Evolutionary conservation across 352 stramenopile species (phyloP).

Genomic region (Phytophthora fragariae): DNA sequence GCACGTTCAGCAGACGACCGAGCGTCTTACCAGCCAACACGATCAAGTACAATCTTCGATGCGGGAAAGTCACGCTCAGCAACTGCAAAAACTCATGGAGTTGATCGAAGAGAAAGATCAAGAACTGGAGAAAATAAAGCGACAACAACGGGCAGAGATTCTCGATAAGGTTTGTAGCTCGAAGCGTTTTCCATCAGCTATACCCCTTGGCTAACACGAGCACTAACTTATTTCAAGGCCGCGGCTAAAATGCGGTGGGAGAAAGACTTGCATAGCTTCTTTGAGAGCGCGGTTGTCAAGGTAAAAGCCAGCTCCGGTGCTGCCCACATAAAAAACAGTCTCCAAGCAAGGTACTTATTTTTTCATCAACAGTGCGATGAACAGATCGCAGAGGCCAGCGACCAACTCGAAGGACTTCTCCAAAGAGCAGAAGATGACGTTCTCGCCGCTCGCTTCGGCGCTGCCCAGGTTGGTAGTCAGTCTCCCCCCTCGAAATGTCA

Average conservation of each 20-base stretch:
- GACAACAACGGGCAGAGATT: slow-evolving; percentile 11
- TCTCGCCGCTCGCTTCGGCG: slow-evolving; percentile 54
- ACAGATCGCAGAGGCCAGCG: slow-evolving; percentile 46
- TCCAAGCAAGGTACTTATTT: background rate
- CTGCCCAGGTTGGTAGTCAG: slow-evolving; percentile 47
- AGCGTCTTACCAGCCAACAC: slow-evolving; percentile 22
- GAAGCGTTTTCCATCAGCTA: background rate
- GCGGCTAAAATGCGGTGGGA: slow-evolving; percentile 29
- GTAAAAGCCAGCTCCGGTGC: background rate
- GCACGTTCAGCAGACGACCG: slow-evolving; percentile 14
- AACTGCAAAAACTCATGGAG: slow-evolving; percentile 35
- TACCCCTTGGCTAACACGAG: background rate
- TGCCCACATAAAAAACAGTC: background rate
- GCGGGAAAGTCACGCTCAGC: slow-evolving; percentile 15
- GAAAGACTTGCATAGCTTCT: slow-evolving; percentile 42
- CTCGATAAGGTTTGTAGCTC: slow-evolving; percentile 33
- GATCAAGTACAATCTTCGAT: slow-evolving; percentile 20
- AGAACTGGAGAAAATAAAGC: slow-evolving; percentile 29
- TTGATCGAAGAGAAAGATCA: slow-evolving; percentile 36
- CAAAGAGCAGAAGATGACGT: slow-evolving; percentile 51
- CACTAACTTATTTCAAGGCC: slow-evolving; percentile 18
- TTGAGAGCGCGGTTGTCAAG: slow-evolving; percentile 44
- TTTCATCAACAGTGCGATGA: slow-evolving; percentile 52
- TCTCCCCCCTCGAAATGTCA: background rate
- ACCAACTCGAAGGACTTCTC: slow-evolving; percentile 59